Percentiles rank a stretch among this genome's conserved stretches.
Evolutionary conservation across 768 basidiomycete genomes (phyloP).

Genomic region (Pholiota microspora): DNA sequence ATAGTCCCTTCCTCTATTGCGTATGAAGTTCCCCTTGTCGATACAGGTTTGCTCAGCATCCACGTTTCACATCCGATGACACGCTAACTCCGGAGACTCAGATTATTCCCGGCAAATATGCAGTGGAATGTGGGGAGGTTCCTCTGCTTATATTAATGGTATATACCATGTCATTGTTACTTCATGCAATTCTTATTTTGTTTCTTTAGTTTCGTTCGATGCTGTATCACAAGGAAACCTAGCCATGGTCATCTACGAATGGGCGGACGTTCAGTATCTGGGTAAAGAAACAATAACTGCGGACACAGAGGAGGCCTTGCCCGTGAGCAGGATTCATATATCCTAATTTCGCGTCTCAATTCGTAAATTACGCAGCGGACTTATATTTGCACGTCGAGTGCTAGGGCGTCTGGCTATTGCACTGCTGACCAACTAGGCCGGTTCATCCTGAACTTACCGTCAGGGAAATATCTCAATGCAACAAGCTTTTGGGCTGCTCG

Average conservation of each 20-base stretch:
- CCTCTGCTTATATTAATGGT: constrained; percentile 84
- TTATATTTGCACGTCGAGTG: constrained; percentile 88
- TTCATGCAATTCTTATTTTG: neutral
- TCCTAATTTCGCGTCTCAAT: constrained; percentile 8
- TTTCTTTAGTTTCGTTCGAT: constrained; percentile 70
- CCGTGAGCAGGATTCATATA: constrained; percentile 47
- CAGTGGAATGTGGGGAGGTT: constrained; percentile 90
- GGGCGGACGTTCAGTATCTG: constrained; percentile 82
- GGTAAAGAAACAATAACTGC: constrained; percentile 54
- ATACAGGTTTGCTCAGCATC: constrained; percentile 42
- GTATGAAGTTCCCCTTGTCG: constrained; percentile 65
- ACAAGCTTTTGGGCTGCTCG: constrained; percentile 90
- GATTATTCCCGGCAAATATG: constrained; percentile 90
- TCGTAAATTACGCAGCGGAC: constrained; percentile 64
- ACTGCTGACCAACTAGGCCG: constrained; percentile 67
- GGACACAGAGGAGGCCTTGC: constrained; percentile 51
- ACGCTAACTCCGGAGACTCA: constrained; percentile 10
- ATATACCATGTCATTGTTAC: constrained; percentile 4
- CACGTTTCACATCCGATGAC: constrained; percentile 1
- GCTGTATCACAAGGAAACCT: constrained; percentile 77
- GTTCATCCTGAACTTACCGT: constrained; percentile 83
- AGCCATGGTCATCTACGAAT: constrained; percentile 95
- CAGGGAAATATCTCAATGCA: constrained; percentile 55
- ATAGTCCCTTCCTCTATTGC: constrained; percentile 37
- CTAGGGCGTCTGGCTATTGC: constrained; percentile 73